Evolutionary conservation across 192 early-diverging fungal genomes (phyloP).

Genomic region (Coemansia sp.): DNA sequence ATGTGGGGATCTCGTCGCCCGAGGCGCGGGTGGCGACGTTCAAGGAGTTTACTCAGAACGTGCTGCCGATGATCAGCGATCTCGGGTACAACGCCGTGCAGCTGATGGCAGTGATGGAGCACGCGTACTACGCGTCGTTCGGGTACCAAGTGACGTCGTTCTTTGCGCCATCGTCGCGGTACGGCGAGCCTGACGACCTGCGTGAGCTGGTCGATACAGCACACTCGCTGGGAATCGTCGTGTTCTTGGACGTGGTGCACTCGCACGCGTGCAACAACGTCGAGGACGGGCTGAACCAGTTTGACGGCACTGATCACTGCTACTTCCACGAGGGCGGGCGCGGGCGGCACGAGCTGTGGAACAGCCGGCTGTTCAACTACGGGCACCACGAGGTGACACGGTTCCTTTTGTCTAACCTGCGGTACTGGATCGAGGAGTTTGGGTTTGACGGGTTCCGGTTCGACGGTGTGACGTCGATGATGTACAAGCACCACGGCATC

Average conservation of each 20-base stretch:
- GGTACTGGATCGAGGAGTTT: slow-evolving; percentile 92
- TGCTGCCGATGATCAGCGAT: slow-evolving; percentile 83
- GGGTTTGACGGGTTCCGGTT: slow-evolving; percentile 97
- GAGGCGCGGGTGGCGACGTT: slow-evolving; percentile 85
- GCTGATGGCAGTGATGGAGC: slow-evolving; percentile 97
- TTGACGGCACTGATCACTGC: slow-evolving; percentile 95
- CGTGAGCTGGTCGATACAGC: slow-evolving; percentile 91
- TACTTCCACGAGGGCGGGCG: slow-evolving; percentile 91
- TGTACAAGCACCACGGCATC: slow-evolving; percentile 96
- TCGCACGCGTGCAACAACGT: slow-evolving; percentile 97
- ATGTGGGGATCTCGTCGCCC: slow-evolving; percentile 91
- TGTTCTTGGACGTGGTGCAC: slow-evolving; percentile 94
- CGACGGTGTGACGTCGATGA: slow-evolving; percentile 97
- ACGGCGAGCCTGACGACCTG: slow-evolving; percentile 92
- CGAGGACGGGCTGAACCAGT: slow-evolving; percentile 90
- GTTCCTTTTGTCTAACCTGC: slow-evolving; percentile 92
- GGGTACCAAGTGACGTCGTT: slow-evolving; percentile 99
- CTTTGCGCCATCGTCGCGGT: slow-evolving; percentile 91
- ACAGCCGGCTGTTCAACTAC: slow-evolving; percentile 95
- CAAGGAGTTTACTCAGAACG: slow-evolving; percentile 85
- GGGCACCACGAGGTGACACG: slow-evolving; percentile 87
- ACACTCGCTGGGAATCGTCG: slow-evolving; percentile 84
- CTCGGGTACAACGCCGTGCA: slow-evolving; percentile 85
- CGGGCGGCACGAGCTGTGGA: slow-evolving; percentile 94
- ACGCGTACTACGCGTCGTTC: slow-evolving; percentile 98